Conservation (phyloP, 2,329 filamentous ascomycete genomes). For the Colletotrichum sp. region DNA sequence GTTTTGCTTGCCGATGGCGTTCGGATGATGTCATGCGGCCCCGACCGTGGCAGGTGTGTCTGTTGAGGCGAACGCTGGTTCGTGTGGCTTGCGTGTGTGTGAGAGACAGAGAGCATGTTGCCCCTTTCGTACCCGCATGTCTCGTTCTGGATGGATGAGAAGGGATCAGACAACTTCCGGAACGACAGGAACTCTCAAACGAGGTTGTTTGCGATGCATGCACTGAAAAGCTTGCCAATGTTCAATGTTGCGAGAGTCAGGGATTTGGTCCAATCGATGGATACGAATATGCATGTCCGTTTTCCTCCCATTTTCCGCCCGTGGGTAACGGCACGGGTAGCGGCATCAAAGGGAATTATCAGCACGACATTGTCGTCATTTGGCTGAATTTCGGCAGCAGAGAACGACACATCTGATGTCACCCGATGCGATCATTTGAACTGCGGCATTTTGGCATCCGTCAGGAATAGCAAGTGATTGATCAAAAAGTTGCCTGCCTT, state of each 20-base stretch:
- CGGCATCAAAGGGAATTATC: background rate
- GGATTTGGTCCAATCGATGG: background rate
- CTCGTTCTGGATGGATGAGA: background rate
- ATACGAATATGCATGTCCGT: background rate
- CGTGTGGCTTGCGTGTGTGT: background rate
- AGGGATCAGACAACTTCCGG: background rate
- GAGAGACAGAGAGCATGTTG: background rate
- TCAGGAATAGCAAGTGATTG: background rate
- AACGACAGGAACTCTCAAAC: background rate
- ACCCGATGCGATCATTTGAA: background rate
- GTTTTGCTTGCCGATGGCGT: background rate
- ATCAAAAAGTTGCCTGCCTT: background rate
- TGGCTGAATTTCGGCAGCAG: background rate
- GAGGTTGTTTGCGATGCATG: background rate
- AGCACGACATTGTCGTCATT: background rate
- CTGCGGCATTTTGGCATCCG: background rate
- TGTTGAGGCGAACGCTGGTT: background rate
- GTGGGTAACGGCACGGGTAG: background rate
- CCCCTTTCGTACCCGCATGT: background rate
- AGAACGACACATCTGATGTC: background rate
- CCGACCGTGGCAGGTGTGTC: background rate
- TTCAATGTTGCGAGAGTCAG: background rate
- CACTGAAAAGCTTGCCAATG: constrained; percentile 12
- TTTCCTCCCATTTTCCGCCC: background rate
- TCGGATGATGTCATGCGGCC: constrained; percentile 22